Percentiles rank a stretch among this genome's conserved stretches.
These are phyloP conservation scores for Psilocybe azurescens DNA, from an alignment of 768 basidiomycete genomes.

Conservation along the genomic window DNA sequence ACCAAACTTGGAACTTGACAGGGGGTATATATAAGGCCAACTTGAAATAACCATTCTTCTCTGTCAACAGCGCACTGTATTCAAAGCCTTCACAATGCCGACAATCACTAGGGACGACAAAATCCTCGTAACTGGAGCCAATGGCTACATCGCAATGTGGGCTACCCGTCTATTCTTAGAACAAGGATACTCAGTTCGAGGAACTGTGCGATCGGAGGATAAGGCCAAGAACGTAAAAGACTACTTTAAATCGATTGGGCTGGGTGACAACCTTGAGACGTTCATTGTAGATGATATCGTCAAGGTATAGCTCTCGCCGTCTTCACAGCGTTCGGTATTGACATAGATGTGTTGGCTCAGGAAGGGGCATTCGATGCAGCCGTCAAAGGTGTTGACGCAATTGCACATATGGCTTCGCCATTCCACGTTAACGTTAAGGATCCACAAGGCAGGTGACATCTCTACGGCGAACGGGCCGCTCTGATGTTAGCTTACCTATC, in stretches of 20 bases:
- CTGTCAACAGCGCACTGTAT: too few relatives aligned
- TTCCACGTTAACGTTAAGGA: constrained; percentile 40
- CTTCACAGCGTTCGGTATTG: too few relatives aligned
- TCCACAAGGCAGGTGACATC: constrained; percentile 4
- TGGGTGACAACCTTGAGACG: constrained; percentile 64
- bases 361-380: constrained; percentile 78
- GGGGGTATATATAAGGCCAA: too few relatives aligned
- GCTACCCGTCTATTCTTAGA: constrained; percentile 60
- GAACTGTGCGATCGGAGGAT: constrained; percentile 65
- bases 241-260: constrained; percentile 50
- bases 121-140: constrained; percentile 64
- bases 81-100: constrained; percentile 13
- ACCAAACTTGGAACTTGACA: too few relatives aligned
- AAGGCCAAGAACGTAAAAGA: constrained; percentile 65
- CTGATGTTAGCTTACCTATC: constrained; percentile 46
- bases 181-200: constrained; percentile 65
- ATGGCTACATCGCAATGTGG: constrained; percentile 66
- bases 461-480: too few relatives aligned
- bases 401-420: constrained; percentile 74
- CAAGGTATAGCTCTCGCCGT: constrained; percentile 26
- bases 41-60: too few relatives aligned
- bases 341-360: constrained; percentile 29
- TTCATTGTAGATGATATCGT: constrained; percentile 74
- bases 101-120: constrained; percentile 19
- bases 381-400: constrained; percentile 74